Conservation (phyloP, 768 basidiomycete genomes). For the Rhodotorula babjevae region DNA sequence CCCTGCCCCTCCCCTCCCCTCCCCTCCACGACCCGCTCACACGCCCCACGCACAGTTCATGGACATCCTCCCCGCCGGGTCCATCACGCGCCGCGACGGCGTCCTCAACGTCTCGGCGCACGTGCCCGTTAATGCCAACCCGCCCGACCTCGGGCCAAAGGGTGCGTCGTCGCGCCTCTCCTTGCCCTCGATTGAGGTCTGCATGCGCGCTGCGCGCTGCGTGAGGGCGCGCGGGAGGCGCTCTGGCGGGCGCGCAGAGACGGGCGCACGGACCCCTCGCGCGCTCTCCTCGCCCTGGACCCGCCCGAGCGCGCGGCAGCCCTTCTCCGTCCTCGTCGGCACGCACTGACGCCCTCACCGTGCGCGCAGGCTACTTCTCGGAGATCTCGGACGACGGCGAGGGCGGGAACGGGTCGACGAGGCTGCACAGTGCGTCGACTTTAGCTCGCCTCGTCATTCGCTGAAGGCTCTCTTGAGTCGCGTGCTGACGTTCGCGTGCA, state of each 20-base stretch:
- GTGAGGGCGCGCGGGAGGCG: no score
- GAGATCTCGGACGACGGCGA: conserved; percentile 59
- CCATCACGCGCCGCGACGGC: conserved; percentile 85
- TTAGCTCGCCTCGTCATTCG: conserved; percentile 52
- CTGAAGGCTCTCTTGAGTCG: no score
- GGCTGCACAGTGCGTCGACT: conserved; percentile 76
- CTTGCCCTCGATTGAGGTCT: conserved; percentile 16
- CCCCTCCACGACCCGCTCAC: no score
- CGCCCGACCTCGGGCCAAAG: conserved; percentile 69
- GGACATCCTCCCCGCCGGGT: conserved; percentile 74
- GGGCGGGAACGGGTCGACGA: conserved; percentile 76
- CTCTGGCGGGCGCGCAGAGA: no score
- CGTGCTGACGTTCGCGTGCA: no score
- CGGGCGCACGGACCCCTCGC: no score
- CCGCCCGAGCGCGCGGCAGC: no score
- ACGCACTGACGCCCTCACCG: no score
- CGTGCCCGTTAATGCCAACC: conserved; percentile 71
- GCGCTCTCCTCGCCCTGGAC: no score
- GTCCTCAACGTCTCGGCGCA: conserved; percentile 82
- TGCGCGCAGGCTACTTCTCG: conserved; percentile 51
- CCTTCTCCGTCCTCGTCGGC: no score
- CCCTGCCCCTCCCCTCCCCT: background rate
- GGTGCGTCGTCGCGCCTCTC: conserved; percentile 2
- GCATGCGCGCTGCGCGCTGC: no score
- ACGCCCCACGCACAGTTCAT: conserved; percentile 63